These are phyloP conservation scores for Nannizziopsis barbatae DNA, from an alignment of 2,329 filamentous ascomycete genomes.

Conservation along the genomic window DNA sequence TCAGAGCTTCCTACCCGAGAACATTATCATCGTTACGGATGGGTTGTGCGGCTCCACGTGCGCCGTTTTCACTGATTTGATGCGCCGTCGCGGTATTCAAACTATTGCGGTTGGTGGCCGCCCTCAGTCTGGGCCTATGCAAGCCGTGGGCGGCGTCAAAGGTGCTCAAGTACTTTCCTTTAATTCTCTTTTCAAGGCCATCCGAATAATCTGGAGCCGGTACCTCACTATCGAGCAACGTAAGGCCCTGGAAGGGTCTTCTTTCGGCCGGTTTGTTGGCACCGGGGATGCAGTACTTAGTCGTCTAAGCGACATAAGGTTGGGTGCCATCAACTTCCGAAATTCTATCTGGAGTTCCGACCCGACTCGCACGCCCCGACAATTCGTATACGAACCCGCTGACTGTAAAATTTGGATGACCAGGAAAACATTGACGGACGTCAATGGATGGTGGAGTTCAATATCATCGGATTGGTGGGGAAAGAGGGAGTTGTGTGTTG, in stretches of 20 bases:
- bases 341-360: constrained; percentile 37
- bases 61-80: constrained; percentile 46
- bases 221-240: too few relatives aligned
- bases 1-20: constrained; percentile 24
- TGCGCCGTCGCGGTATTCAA: constrained; percentile 45
- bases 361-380: constrained; percentile 38
- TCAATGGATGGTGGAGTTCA: constrained; percentile 43
- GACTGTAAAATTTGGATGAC: constrained; percentile 53
- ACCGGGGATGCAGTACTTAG: too few relatives aligned
- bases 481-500: constrained; percentile 26
- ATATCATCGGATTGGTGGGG: constrained; percentile 33
- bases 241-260: too few relatives aligned
- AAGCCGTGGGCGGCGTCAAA: constrained; percentile 55
- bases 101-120: constrained; percentile 51
- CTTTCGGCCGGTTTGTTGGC: too few relatives aligned
- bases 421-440: constrained; percentile 41
- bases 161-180: constrained; percentile 33
- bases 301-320: too few relatives aligned
- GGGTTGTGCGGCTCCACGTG: constrained; percentile 52
- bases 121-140: constrained; percentile 45
- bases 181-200: constrained; percentile 17
- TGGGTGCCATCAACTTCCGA: background rate
- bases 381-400: constrained; percentile 51
- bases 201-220: too few relatives aligned
- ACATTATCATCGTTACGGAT: constrained; percentile 40